phyloP scores from a whole-genome alignment of 495 filamentous ascomycete genomes.

The Penicillium mononematosum region DNA sequence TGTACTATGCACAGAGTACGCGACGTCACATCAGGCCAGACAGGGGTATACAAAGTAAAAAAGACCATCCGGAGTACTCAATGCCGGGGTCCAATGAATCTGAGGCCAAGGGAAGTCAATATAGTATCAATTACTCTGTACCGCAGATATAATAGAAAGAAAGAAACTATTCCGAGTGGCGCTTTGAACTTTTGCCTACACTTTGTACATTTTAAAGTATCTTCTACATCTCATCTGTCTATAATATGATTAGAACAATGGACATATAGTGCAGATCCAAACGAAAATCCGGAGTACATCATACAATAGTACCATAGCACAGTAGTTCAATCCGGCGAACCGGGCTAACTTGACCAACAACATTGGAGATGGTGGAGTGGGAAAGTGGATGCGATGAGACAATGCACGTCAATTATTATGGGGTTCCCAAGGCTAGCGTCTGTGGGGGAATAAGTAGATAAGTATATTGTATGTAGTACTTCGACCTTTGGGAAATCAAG shows the following conservation, averaged over 20 bases:
- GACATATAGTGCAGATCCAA: background rate
- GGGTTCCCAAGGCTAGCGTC: background rate
- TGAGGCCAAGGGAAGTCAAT: background rate
- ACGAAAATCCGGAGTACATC: slow-evolving; percentile 1
- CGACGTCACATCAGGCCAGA: background rate
- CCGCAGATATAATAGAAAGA: background rate
- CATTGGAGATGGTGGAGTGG: background rate
- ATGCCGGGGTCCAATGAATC: background rate
- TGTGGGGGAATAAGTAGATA: background rate
- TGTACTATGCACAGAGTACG: background rate
- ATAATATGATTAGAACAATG: background rate
- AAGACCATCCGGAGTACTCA: slow-evolving; percentile 1
- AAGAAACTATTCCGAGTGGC: background rate
- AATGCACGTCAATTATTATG: slow-evolving; percentile 8
- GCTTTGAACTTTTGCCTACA: background rate
- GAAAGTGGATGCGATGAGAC: slow-evolving; percentile 1
- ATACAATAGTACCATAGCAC: background rate
- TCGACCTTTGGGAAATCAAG: background rate
- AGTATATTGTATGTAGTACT: background rate
- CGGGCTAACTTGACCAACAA: slow-evolving; percentile 1
- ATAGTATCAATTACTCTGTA: background rate
- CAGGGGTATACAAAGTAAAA: background rate
- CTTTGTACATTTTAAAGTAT: background rate
- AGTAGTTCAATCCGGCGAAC: background rate
- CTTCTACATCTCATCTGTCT: background rate